A percentile compares a stretch with the other conserved stretches of the same genome.
Evolutionary conservation across 148 eudicot species (phyloP).

Genomic region (Limonium bicolor): DNA sequence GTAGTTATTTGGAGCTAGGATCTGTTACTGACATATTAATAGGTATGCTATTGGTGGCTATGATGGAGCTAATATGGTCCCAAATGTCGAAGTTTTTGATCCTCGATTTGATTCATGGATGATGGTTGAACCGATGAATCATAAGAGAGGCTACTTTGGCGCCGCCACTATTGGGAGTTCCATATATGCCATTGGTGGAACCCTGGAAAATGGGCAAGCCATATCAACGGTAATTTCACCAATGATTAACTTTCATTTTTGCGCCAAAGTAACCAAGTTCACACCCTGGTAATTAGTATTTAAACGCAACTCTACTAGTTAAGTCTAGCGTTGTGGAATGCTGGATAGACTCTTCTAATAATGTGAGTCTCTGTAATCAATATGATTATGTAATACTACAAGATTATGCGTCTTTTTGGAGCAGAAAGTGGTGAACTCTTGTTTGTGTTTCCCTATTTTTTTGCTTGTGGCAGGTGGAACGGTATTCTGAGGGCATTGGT

Average conservation of each 20-base stretch:
- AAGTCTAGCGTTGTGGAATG: too few species aligned
- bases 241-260: neutral
- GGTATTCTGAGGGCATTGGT: slow-evolving; percentile 41
- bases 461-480: slow-evolving; percentile 44
- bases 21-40: too few species aligned
- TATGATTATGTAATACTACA: too few species aligned
- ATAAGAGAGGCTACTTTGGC: slow-evolving; percentile 35
- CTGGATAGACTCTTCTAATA: too few species aligned
- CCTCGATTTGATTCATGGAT: slow-evolving; percentile 55
- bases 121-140: slow-evolving; percentile 36
- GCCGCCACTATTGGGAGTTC: slow-evolving; percentile 25
- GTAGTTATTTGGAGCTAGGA: too few species aligned
- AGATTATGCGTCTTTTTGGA: too few species aligned
- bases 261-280: neutral
- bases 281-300: neutral
- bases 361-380: too few species aligned
- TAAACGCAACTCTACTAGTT: too few species aligned
- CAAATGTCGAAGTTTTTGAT: slow-evolving; percentile 47
- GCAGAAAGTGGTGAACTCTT: too few species aligned
- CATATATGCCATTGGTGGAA: slow-evolving; percentile 48
- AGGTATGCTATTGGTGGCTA: slow-evolving; percentile 75
- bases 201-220: slow-evolving; percentile 9
- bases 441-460: too few species aligned
- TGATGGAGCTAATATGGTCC: slow-evolving; percentile 34
- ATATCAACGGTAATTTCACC: slow-evolving; percentile 35